Base-by-base conservation (phyloP, 2,329 filamentous ascomycete species). In the Juglanconis oblonga region DNA sequence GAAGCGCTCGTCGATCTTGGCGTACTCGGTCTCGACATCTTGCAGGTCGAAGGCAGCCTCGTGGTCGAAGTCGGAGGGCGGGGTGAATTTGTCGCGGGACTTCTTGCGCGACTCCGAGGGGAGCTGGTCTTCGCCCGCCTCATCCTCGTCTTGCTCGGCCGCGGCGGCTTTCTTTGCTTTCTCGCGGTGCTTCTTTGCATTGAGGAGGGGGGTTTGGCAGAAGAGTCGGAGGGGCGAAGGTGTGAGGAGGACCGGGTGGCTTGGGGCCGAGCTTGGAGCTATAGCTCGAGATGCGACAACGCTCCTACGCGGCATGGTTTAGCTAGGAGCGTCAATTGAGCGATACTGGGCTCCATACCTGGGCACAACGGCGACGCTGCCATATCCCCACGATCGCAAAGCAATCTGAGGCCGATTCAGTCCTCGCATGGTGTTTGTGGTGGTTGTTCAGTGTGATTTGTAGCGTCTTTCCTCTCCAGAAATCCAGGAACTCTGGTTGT, bases 1-100 rank as follows among this genome's bases (percentile, higher is more conserved):
- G 72, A 76, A 80, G 71, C 78, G 76, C 55, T 72, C 68, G 59
- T 62, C 59, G 33, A 64, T 31, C 4, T 31, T 17, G 29, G 48
- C 47, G 52, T 64, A 64, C 61, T 66, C 61, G 31, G 61, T 63
- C 6, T 65, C 66, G 5, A 76, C 64, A 47, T 73, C 68, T 7
- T 67, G 63, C 11, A 78, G 65, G 42, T 71, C 64, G 45, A 76
- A 62, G 2, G 66, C 68, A 2, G 69, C 67, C 9, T 70, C 67
- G 31, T 68, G 67, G 49, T 64, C 59, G 35, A 62, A 64, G 53
- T 35, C 57, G 14, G 32, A 24, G 2, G 49, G 14, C 17, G 52
- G 52, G 6, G 49, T 49, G 33, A 52, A 47, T 5, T 61, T 61
- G 7, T 61, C 59, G 55, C 58, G 54, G 29, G 61, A 51, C 58